Conservation (phyloP, 768 basidiomycete genomes). For the Serendipita vermifera region DNA sequence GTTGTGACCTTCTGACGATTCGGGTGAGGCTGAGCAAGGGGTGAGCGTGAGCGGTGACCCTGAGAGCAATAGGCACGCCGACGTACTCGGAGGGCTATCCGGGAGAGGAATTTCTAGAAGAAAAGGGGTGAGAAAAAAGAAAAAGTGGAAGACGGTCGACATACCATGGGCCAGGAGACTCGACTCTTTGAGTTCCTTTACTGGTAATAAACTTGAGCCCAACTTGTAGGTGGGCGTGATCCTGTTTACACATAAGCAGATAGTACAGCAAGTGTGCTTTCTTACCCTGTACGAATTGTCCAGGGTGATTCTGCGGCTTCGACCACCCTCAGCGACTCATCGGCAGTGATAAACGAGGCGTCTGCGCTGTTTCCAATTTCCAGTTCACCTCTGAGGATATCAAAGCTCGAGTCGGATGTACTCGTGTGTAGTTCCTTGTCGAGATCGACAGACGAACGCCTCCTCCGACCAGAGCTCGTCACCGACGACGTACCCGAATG, state of each 20-base stretch:
- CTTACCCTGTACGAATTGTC: not conserved
- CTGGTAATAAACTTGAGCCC: not conserved
- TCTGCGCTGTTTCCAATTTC: not conserved
- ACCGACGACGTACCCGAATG: not conserved
- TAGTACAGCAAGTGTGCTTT: too few relatives aligned
- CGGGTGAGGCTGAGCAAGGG: not conserved
- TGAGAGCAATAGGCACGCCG: not conserved
- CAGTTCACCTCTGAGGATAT: slow-evolving; percentile 4
- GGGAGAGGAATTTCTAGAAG: slow-evolving; percentile 4
- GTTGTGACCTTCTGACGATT: not conserved
- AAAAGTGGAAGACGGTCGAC: not conserved
- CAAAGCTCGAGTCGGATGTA: not conserved
- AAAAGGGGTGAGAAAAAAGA: not conserved
- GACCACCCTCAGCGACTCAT: not conserved
- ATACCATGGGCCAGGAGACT: not conserved
- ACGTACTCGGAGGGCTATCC: not conserved
- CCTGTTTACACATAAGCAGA: not conserved
- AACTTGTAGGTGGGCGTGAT: not conserved
- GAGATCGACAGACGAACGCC: slow-evolving; percentile 3
- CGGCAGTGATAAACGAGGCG: not conserved
- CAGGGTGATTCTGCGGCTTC: not conserved
- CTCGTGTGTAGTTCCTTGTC: not conserved
- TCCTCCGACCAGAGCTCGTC: not conserved
- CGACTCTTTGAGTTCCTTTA: not conserved
- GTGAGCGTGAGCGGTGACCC: not conserved